Base-by-base conservation (phyloP, 352 stramenopile species). In the Phytopythium cucurbitacearum region DNA sequence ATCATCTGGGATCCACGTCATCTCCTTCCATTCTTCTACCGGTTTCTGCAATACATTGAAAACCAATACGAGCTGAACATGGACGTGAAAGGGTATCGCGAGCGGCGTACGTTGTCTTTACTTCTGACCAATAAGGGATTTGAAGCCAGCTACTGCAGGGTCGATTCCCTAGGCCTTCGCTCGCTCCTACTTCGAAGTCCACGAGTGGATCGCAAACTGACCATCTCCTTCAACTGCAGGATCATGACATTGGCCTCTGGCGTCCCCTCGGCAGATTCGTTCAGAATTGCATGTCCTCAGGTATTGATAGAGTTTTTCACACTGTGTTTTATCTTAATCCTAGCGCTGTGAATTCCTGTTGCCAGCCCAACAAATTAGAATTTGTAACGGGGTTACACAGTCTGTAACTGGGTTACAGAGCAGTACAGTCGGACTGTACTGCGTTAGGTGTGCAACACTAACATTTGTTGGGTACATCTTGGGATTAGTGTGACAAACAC, bases 361-460 rank as follows among this genome's bases (percentile, higher is more conserved):
- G 21, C 65, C 60, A 73, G 2, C 5, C 0, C 0, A 58, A 59
- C 48, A 69, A 65, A 28, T 67, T 73, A 3, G 52, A 21, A 28
- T 15, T 73, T 57, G 40, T 28, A 28, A 28, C 21, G 21, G 21
- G 2, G 21, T 28, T 28, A 28, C 2, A 28, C 21, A 28, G 21
- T 28, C 21, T 28, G 21, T 28, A 28, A 28, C 21, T 28, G 2
- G 21, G 21, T 28, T 28, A 28, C 2, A 28, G 21, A 2, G 2
- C 21, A 28, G 21, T 28, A 28, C 21, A 28, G 21, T 28, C 21
- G 2, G 21, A 28, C 21, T 28, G 21, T 28, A 28, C 21, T 28
- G 21, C 2, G 2, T 28, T 28, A 28, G 21, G 21, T 28, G 21
- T 28, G 1, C 21, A 1, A 28, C 21, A 28, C 21, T 28, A 28